Evolutionary conservation across 257 asterid species (phyloP), one percentile per base, ranked within the genome.

Genomic region (Scutellaria galericulata): DNA sequence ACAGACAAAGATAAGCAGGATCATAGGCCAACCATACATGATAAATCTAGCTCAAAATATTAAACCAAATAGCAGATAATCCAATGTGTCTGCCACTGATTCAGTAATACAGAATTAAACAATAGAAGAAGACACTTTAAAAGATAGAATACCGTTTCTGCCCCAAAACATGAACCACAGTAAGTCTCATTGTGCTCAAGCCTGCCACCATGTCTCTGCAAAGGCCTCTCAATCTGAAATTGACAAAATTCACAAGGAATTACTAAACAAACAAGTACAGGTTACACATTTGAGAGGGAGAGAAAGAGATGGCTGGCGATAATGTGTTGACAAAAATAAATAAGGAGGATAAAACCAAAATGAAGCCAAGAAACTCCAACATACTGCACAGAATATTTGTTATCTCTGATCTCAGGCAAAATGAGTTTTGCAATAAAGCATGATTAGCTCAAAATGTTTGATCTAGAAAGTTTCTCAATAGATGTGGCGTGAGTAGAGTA

Each of bases 161-260:
- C 97, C 61, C 99, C 99, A 79, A 64, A 95, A 85, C 99, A 95
- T 67, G 99, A 90, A 42, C 99, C 99, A 31, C 99, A 95, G 70
- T 95, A 95, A 58, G 86, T 89, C 88, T 95, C 99, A 71, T 92
- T 87, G 81, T 87, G 91, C 76, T 87, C 97, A 76, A 95, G 97
- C 83, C 99, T 85, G 73, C 98, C 98, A 22, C 99, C 99, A 74
- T 95, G 97, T 81, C 83, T 92, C 81, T 95, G 98, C 79, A 95
- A 75, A 78, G 99, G 99, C 90, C 76, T 90, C 87, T 90, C 99
- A 75, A 95, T 88, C 99, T 95, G 93, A 71, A 80, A 56, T 59
- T 48, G 51, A 58, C 47, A 54, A 58, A 18, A 78, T 63, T 53
- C 58, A 77, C 67, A 77, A 37, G 18, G 52, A 59, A 63, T 60